Percentiles rank a stretch among this genome's conserved stretches.
Conservation (phyloP, 805 yeast species). For the Gaillardinia entomophila region DNA sequence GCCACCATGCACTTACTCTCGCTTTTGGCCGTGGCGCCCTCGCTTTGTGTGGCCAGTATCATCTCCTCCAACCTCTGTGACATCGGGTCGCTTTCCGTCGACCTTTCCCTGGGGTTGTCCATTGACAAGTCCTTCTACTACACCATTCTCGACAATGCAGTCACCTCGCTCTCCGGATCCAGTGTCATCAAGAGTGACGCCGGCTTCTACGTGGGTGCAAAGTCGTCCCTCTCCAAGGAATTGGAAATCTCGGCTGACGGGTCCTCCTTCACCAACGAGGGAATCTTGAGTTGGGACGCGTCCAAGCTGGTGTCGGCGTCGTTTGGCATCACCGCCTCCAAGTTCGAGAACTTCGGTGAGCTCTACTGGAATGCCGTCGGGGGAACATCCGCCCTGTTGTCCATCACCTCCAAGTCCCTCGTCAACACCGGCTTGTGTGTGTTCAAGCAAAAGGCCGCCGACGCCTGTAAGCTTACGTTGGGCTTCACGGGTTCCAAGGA, state of each 20-base stretch:
- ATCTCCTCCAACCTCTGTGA: too few relatives aligned
- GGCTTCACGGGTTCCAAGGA: slow-evolving; percentile 5
- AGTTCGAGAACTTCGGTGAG: slow-evolving; percentile 18
- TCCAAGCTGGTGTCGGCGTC: slow-evolving; percentile 11
- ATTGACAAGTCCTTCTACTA: slow-evolving; percentile 11
- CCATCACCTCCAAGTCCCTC: slow-evolving; percentile 9
- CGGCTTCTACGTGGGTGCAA: slow-evolving; percentile 16
- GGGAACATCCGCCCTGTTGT: slow-evolving; percentile 11
- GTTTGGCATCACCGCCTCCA: slow-evolving; percentile 9
- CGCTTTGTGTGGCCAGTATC: too few relatives aligned
- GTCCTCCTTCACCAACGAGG: slow-evolving; percentile 8
- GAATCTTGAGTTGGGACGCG: slow-evolving; percentile 19
- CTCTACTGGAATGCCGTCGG: slow-evolving; percentile 15
- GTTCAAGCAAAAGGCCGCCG: slow-evolving; percentile 15
- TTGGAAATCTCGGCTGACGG: slow-evolving; percentile 12
- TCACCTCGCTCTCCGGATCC: slow-evolving; percentile 15
- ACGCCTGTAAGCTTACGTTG: slow-evolving; percentile 13
- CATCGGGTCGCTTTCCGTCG: too few relatives aligned
- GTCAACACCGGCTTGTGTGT: slow-evolving; percentile 15
- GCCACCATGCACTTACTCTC: too few relatives aligned
- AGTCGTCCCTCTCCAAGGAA: slow-evolving; percentile 8
- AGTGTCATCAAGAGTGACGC: slow-evolving; percentile 15
- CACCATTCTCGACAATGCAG: slow-evolving; percentile 19
- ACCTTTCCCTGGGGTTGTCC: slow-evolving; percentile 2
- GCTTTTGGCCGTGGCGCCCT: too few relatives aligned